Conservation (phyloP, 1,284 basidiomycete genomes). For the Fomes fomentarius region DNA sequence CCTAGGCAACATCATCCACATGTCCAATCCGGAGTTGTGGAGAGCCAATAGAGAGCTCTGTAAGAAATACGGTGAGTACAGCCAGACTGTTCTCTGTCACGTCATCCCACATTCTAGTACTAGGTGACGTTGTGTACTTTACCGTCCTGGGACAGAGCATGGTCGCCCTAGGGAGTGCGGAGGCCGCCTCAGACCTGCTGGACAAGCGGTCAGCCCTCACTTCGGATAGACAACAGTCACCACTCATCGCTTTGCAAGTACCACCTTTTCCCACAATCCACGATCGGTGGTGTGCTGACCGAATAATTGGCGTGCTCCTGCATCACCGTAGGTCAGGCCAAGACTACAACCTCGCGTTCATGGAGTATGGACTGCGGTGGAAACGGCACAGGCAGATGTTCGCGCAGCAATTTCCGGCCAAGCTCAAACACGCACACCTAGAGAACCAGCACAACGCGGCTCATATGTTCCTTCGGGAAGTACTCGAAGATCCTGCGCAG, state of each 20-base stretch:
- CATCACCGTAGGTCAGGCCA: not conserved
- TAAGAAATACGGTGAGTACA: not conserved
- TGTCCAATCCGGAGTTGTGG: no score
- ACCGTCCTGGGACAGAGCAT: slow-evolving; percentile 9
- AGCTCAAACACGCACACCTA: not conserved
- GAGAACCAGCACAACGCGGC: not conserved
- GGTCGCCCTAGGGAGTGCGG: not conserved
- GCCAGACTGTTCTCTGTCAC: no score
- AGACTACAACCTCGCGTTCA: slow-evolving; percentile 18
- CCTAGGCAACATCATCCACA: not conserved
- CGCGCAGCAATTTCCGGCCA: slow-evolving; percentile 8
- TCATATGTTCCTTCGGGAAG: not conserved
- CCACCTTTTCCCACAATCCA: no score
- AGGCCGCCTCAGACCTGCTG: slow-evolving; percentile 13
- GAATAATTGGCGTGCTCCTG: no score
- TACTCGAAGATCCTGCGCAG: not conserved
- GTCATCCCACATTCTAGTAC: no score
- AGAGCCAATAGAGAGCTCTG: not conserved
- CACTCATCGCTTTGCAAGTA: not conserved
- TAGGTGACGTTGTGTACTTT: slow-evolving; percentile 18
- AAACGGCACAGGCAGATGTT: slow-evolving; percentile 20
- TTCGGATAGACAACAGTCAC: slow-evolving; percentile 3
- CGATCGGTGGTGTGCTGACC: no score
- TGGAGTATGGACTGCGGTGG: slow-evolving; percentile 24
- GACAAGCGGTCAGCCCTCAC: slow-evolving; percentile 15